Percentiles rank a stretch among this genome's conserved stretches.
Conservation (phyloP, 1,139 yeast genomes). For the Geotrichum citri-aurantii region DNA sequence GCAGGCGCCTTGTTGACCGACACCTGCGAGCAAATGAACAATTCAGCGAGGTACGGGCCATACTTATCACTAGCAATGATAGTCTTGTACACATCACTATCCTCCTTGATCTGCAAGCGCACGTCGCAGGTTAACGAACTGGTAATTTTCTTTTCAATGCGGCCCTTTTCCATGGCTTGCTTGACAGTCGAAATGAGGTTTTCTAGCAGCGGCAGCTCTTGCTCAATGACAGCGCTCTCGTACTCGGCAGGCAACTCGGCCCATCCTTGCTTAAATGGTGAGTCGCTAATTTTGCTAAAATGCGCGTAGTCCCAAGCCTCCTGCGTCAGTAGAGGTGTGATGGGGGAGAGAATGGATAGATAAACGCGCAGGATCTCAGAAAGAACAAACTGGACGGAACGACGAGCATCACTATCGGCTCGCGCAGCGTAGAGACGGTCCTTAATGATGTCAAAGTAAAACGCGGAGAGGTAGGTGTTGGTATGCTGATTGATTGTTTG, state of each 20-base stretch:
- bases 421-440: conserved; percentile 66
- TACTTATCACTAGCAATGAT: conserved; percentile 24
- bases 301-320: conserved; percentile 69
- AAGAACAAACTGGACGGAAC: conserved; percentile 68
- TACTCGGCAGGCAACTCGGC: conserved; percentile 41
- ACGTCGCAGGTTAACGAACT: conserved; percentile 61
- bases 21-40: conserved; percentile 62
- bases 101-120: conserved; percentile 34
- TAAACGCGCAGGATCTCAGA: conserved; percentile 56
- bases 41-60: conserved; percentile 40
- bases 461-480: conserved; percentile 69
- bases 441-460: conserved; percentile 81
- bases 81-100: conserved; percentile 21
- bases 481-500: conserved; percentile 64
- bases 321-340: conserved; percentile 76
- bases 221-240: conserved; percentile 29
- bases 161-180: conserved; percentile 44
- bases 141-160: conserved; percentile 47
- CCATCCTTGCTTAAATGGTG: conserved; percentile 53
- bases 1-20: conserved; percentile 33
- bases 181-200: conserved; percentile 47
- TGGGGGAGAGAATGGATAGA: conserved; percentile 65
- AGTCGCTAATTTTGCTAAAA: conserved; percentile 31
- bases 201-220: conserved; percentile 40
- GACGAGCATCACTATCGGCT: conserved; percentile 45